These are phyloP conservation scores for Mytilinidion resinicola DNA, from an alignment of 495 filamentous ascomycete species.

Conservation along the genomic window DNA sequence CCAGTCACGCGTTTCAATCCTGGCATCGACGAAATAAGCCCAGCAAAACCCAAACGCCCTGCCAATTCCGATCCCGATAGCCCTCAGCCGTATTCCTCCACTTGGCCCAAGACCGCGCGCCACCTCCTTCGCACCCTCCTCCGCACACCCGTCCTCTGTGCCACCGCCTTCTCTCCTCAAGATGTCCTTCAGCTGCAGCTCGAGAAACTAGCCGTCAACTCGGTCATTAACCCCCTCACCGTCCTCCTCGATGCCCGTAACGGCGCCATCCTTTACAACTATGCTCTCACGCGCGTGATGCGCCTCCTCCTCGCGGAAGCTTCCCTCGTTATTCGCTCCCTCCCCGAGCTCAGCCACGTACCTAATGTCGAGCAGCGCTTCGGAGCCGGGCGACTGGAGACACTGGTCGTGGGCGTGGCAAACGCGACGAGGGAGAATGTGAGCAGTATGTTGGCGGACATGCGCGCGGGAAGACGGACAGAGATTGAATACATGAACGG, in stretches of 20 bases:
- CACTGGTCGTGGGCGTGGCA: constrained; percentile 50
- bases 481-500: constrained; percentile 85
- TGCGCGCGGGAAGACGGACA: constrained; percentile 53
- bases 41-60: background rate
- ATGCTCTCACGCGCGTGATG: constrained; percentile 49
- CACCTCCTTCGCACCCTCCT: constrained; percentile 36
- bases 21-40: background rate
- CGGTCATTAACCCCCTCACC: constrained; percentile 76
- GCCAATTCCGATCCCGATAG: constrained; percentile 10
- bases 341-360: constrained; percentile 61
- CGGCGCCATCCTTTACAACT: constrained; percentile 60
- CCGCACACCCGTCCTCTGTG: constrained; percentile 39
- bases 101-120: constrained; percentile 27
- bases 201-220: constrained; percentile 74
- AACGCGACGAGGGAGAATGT: constrained; percentile 59
- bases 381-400: constrained; percentile 49
- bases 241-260: constrained; percentile 66
- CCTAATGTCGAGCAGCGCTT: constrained; percentile 55
- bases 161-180: constrained; percentile 38
- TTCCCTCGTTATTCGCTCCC: constrained; percentile 52
- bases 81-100: background rate
- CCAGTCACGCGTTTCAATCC: constrained; percentile 2
- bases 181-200: constrained; percentile 60
- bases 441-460: constrained; percentile 78
- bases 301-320: constrained; percentile 62